phyloP scores from a whole-genome alignment of 2,329 filamentous ascomycete species.

The Basipetospora chlamydospora region DNA sequence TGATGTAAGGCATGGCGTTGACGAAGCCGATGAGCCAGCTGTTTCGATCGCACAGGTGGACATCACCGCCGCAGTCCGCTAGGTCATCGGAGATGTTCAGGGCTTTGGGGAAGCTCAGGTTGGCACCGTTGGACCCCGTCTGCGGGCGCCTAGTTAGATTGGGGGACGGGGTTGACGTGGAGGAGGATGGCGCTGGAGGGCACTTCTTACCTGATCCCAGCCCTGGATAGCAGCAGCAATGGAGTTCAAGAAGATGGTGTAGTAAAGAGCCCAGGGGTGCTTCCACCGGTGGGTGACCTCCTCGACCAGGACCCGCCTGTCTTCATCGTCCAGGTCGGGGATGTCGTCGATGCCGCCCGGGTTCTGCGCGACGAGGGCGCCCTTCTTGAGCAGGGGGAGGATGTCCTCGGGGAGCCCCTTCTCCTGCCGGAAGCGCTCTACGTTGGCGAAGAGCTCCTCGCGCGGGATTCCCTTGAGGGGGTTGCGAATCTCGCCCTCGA shows the following conservation, averaged over 20 bases:
- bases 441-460: constrained; percentile 35
- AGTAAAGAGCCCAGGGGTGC: constrained; percentile 32
- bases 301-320: constrained; percentile 23
- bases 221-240: constrained; percentile 39
- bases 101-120: constrained; percentile 27
- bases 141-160: constrained; percentile 8
- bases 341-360: constrained; percentile 33
- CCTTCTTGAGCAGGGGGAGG: constrained; percentile 20
- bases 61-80: constrained; percentile 7
- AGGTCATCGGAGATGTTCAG: constrained; percentile 29
- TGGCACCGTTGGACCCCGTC: constrained; percentile 33
- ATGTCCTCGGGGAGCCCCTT: constrained; percentile 30
- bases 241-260: constrained; percentile 34
- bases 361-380: constrained; percentile 17
- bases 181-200: too few species aligned
- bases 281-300: constrained; percentile 35
- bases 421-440: constrained; percentile 36
- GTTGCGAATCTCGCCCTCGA: constrained; percentile 25
- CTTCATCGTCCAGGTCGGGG: constrained; percentile 26
- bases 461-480: constrained; percentile 34
- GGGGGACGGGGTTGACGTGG: too few species aligned
- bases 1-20: constrained; percentile 33
- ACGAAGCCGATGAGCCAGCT: constrained; percentile 48
- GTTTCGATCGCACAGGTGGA: constrained; percentile 24
- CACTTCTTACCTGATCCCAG: constrained; percentile 25